Evolutionary conservation across 805 yeast genomes (phyloP), one percentile per base, ranked within the genome.

Genomic region (Cyberlindnera amylophila): DNA sequence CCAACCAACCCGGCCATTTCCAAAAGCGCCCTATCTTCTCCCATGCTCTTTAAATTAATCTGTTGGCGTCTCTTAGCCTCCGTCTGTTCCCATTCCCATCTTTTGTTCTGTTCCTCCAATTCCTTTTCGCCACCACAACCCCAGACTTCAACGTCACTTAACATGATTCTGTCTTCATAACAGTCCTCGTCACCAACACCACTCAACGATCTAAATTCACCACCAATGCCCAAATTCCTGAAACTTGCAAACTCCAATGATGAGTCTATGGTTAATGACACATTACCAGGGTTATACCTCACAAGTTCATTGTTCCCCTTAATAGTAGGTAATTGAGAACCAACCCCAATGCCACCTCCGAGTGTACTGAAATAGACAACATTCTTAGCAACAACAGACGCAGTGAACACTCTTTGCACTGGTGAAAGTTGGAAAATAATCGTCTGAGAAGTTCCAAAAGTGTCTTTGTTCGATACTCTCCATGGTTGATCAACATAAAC

Each of bases 81-180:
- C 37, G 79, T 70, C 56, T 82, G 84, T 58, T 91, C 97, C 96
- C 96, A 89, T 53, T 82, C 89, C 93, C 96, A 85, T 46, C 75
- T 75, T 53, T 75, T 77, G 35, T 73, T 68, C 63, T 90, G 96
- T 47, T 83, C 90, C 24, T 75, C 82, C 36, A 89, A 65, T 51
- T 87, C 95, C 46, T 81, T 77, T 9, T 75, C 79, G 7, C 86
- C 79, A 1, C 97, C 98, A 44, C 88, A 75, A 0, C 98, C 98
- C 90, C 93, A 86, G 0, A 89, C 95, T 58, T 90, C 96, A 19
- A 90, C 65, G 50, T 84, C 90, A 5, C 81, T 77, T 7, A 91
- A 76, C 41, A 72, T 58, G 53, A 91, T 79, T 38, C 87, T 66
- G 46, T 82, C 81, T 58, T 91, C 97, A 54, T 69, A 84, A 36